Base-by-base conservation (phyloP, 352 stramenopile genomes). In the Thalassiosira hispida region DNA sequence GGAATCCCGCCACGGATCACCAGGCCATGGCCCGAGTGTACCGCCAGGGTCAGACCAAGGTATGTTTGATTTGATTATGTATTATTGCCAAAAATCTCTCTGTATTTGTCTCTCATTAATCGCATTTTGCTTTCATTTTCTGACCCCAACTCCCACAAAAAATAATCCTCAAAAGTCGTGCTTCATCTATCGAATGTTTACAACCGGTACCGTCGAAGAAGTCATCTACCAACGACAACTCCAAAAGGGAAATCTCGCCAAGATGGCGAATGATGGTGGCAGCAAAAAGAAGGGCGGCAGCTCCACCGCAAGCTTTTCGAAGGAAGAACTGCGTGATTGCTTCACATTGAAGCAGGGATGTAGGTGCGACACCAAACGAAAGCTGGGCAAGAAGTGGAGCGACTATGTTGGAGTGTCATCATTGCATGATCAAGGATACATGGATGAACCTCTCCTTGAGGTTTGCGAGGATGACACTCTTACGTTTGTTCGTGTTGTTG, bases 111-210 rank as follows among this genome's bases (percentile, higher is more conserved):
- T n/a, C n/a, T n/a, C n/a, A n/a, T n/a, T n/a, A n/a, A n/a, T n/a
- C n/a, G n/a, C n/a, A n/a, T n/a, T n/a, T n/a, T n/a, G n/a, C n/a
- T n/a, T n/a, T n/a, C n/a, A n/a, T n/a, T n/a, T n/a, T n/a, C n/a
- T n/a, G n/a, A n/a, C n/a, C n/a, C n/a, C n/a, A n/a, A n/a, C n/a
- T n/a, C n/a, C n/a, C n/a, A n/a, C n/a, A n/a, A n/a, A n/a, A n/a
- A n/a, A n/a, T n/a, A n/a, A n/a, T n/a, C n/a, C n/a, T n/a, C n/a
- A n/a, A 76, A 97, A 98, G 56, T 95, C 95, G 79, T 98, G 96
- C 68, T 98, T 93, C 60, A 96, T 99, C 22, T 98, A 98, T 82
- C 92, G 97, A 14, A 95, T 98, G 59, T 91, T 98, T 29, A 94
- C 95, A 7, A 96, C 96, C 46, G 85, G 81, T 23, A 91, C 81